Conservation (phyloP, 2,329 filamentous ascomycete genomes). For the Trichoderma atroviride region DNA sequence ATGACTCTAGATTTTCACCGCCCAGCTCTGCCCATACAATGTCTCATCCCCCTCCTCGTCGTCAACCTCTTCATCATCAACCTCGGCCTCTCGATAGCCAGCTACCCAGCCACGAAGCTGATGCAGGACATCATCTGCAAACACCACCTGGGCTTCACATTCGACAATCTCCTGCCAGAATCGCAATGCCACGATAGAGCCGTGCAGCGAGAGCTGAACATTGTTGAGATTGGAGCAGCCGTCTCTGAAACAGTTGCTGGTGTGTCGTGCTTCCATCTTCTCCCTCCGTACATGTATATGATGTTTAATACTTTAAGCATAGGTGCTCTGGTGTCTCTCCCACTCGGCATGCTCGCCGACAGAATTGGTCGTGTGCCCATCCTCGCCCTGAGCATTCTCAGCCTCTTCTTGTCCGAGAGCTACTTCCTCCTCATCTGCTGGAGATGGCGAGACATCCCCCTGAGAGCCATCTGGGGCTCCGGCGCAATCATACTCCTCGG, state of each 20-base stretch:
- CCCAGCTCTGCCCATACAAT: conserved; percentile 27
- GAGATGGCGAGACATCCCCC: conserved; percentile 30
- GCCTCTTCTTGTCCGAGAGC: conserved; percentile 32
- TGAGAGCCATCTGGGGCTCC: conserved; percentile 34
- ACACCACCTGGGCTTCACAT: conserved; percentile 10
- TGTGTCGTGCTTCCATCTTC: neutral
- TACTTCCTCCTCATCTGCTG: conserved; percentile 32
- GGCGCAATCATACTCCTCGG: conserved; percentile 33
- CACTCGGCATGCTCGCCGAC: conserved; percentile 33
- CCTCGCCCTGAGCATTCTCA: conserved; percentile 32
- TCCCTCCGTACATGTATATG: neutral
- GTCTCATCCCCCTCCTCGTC: conserved; percentile 33
- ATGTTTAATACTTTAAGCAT: neutral
- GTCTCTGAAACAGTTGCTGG: conserved; percentile 32
- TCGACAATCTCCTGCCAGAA: conserved; percentile 28
- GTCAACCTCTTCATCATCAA: conserved; percentile 34
- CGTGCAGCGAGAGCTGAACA: conserved; percentile 33
- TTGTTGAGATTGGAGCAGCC: conserved; percentile 31
- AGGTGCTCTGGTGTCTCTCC: conserved; percentile 33
- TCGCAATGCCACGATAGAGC: conserved; percentile 29
- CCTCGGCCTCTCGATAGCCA: conserved; percentile 33
- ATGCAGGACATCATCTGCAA: conserved; percentile 36
- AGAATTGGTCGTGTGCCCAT: conserved; percentile 33
- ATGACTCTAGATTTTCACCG: conserved; percentile 2
- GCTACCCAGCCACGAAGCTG: conserved; percentile 31